A percentile compares a stretch with the other conserved stretches of the same genome.
phyloP scores from a whole-genome alignment of 2,329 filamentous ascomycete genomes.

The Alternaria viburni region DNA sequence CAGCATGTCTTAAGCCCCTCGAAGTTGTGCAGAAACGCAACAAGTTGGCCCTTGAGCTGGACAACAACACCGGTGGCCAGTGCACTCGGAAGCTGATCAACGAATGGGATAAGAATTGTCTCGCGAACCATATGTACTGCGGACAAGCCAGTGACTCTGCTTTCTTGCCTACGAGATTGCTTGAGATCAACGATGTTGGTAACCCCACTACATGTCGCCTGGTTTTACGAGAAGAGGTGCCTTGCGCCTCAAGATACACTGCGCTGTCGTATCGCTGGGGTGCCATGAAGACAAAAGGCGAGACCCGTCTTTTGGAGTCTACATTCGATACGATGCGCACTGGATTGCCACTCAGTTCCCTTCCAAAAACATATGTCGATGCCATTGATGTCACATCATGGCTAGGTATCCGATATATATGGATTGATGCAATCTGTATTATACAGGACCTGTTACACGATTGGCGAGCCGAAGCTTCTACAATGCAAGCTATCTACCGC shows the following conservation, averaged over 20 bases:
- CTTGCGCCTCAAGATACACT: not conserved
- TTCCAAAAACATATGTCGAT: not conserved
- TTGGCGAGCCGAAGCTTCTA: not conserved
- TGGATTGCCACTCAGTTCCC: not conserved
- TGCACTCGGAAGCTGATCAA: not conserved
- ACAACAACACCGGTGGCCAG: not conserved
- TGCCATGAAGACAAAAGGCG: too few species aligned
- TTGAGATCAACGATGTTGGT: not conserved
- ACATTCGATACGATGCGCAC: not conserved
- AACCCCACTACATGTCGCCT: not conserved
- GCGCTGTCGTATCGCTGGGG: not conserved
- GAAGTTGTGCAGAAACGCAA: too few species aligned
- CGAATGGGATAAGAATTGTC: not conserved
- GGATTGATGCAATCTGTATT: not conserved
- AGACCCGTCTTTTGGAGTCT: too few species aligned
- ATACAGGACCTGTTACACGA: not conserved
- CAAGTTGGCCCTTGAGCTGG: not conserved
- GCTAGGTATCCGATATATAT: not conserved
- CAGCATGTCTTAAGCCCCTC: too few species aligned
- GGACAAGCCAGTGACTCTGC: not conserved
- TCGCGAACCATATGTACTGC: rapidly evolving
- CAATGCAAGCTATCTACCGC: not conserved
- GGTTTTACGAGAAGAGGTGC: not conserved
- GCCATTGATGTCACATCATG: not conserved
- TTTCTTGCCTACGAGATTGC: not conserved